A percentile compares a stretch with the other conserved stretches of the same genome.
These are phyloP conservation scores for Gracilariopsis chorda DNA, from an alignment of 23 red algal species.

Conservation along the genomic window DNA sequence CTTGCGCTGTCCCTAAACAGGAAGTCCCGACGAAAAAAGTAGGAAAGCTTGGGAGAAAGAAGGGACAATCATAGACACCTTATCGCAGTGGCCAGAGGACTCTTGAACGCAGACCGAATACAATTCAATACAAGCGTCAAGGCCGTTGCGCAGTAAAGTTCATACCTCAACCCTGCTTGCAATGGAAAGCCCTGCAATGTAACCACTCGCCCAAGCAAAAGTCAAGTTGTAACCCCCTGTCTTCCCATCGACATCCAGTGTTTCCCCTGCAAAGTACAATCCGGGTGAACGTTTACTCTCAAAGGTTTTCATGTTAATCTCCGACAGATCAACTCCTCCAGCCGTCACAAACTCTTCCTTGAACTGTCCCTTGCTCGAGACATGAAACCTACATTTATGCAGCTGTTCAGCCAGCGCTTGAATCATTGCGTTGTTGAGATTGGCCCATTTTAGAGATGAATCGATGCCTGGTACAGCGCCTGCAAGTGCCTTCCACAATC, in stretches of 20 bases:
- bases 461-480: not conserved
- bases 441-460: conserved; percentile 39
- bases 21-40: too few species aligned
- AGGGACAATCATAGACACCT: too few species aligned
- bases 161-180: not conserved
- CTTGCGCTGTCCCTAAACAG: too few species aligned
- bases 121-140: too few species aligned
- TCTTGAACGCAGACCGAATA: too few species aligned
- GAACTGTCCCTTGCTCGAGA: conserved; percentile 71
- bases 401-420: conserved; percentile 32
- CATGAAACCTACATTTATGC: conserved; percentile 20
- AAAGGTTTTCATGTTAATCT: conserved; percentile 67
- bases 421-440: conserved; percentile 46
- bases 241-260: conserved; percentile 82
- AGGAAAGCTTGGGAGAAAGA: too few species aligned
- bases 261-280: conserved; percentile 92
- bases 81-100: too few species aligned
- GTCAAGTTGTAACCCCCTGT: conserved; percentile 96
- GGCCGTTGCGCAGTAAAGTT: too few species aligned
- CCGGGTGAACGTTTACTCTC: conserved; percentile 64
- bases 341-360: conserved; percentile 99
- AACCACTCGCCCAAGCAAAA: conserved; percentile 92
- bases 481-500: conserved; percentile 74
- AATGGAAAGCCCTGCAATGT: conserved; percentile 65
- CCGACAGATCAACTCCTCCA: conserved; percentile 72